phyloP scores from a whole-genome alignment of 2,329 filamentous ascomycete genomes.

The Balansia obtecta region DNA sequence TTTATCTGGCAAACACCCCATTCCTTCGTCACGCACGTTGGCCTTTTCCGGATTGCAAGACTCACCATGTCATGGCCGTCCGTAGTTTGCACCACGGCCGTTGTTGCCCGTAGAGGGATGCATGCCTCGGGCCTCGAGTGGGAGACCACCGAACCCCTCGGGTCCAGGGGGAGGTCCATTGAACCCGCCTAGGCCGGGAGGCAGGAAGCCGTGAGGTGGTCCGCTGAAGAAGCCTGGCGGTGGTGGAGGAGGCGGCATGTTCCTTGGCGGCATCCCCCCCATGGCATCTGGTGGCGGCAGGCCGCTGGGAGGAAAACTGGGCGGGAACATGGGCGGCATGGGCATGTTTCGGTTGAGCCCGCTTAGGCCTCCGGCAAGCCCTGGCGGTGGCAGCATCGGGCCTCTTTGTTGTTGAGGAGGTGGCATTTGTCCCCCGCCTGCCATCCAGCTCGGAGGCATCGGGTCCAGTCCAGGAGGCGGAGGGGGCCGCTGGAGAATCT shows the following conservation, averaged over 20 bases:
- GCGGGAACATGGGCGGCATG: conserved; percentile 47
- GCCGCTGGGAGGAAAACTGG: conserved; percentile 42
- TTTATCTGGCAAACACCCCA: background rate
- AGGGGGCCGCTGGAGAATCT: conserved; percentile 52
- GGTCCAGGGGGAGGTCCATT: conserved; percentile 35
- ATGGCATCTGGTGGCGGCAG: conserved; percentile 36
- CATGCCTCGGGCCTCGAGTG: conserved; percentile 44
- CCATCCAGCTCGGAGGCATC: conserved; percentile 45
- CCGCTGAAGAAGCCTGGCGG: conserved; percentile 46
- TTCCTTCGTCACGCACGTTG: background rate
- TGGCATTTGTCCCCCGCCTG: conserved; percentile 29
- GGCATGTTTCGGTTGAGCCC: conserved; percentile 28
- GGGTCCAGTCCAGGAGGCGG: conserved; percentile 45
- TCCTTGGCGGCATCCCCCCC: conserved; percentile 38
- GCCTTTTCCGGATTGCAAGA: too few relatives aligned
- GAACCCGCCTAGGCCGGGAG: conserved; percentile 42
- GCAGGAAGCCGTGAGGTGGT: conserved; percentile 39
- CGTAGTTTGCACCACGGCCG: conserved; percentile 21
- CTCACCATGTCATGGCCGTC: conserved; percentile 16
- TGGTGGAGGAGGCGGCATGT: conserved; percentile 25
- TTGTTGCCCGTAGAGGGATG: conserved; percentile 34
- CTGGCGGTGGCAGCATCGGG: conserved; percentile 50
- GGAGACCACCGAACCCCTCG: conserved; percentile 33
- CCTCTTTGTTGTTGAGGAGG: conserved; percentile 27
- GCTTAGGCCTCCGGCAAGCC: conserved; percentile 28